Base-by-base conservation (phyloP, 2,329 filamentous ascomycete genomes). In the Leptographium lundbergii region DNA sequence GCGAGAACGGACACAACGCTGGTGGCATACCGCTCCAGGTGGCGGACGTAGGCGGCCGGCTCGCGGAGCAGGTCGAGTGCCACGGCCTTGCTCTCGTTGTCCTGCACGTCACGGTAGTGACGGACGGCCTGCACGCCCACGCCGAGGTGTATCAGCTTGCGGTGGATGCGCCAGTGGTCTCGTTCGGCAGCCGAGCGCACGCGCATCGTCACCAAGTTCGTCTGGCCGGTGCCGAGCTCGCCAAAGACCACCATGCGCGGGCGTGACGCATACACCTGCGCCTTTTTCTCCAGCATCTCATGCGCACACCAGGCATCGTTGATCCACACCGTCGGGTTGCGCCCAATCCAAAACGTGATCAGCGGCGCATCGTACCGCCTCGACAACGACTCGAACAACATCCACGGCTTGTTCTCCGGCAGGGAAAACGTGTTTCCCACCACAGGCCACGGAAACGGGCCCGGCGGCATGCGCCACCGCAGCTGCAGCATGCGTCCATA, bases 311-410 rank as follows among this genome's bases (percentile, higher is more conserved):
- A 75, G 0, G 76, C 74, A 42, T 77, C 75, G 59, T 77, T 76
- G 60, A 82, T 72, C 68, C 74, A 77, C 17, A 77, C 69, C 1
- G 73, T 76, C 4, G 74, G 73, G 58, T 74, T 75, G 29, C 73
- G 69, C n/a, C 77, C 76, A 54, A 81, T 78, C 80, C 79, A 82
- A 63, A 80, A 76, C 0, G 80, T 82, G 54, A 82, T 76, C 7
- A 82, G 64, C 0, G 77, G 75, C 0, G 74, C 70, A 6, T 76
- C 67, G 64, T 79, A 77, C 54, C 69, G 65, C 63, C 78, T 76
- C 4, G 79, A 77, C 0, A 81, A 67, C 62, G 77, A 66, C 58
- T 82, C 78, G 62, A 82, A 81, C 67, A 77, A 79, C 27, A 81
- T 72, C 80, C 80, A 83, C 2, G 80, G 79, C 64, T 82, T 81